Base-by-base conservation (phyloP, 2,329 filamentous ascomycete species). In the Ophiostoma himal-ulmi region DNA sequence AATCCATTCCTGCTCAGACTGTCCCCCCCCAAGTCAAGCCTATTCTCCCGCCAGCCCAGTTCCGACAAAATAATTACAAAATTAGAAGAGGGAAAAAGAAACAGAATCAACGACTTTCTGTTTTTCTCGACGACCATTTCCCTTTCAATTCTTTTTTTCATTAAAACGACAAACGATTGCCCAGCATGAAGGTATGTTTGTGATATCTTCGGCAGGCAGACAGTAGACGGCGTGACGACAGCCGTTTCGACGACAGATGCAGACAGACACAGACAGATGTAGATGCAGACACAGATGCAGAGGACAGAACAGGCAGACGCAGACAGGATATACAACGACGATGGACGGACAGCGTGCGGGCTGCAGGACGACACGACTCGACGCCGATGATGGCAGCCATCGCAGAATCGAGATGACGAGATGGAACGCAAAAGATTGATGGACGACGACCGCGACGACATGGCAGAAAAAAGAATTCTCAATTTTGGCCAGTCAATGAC, bases 141-240 rank as follows among this genome's bases (percentile, higher is more conserved):
- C 34, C 60, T 64, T 37, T 64, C 22, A 57, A 67, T 69, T 70
- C n/a, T 71, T 68, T 73, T 70, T 71, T 36, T 69, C 62, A 57
- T 52, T 41, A n/a, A 66, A 67, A 41, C 54, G 17, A 52, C 30
- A 68, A 65, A 67, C 64, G 36, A 68, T 69, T 60, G 68, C 71
- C 70, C 72, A 74, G 57, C 69, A 74, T 74, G 73, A 74, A 74
- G 73, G 73, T 74, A 69, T 37, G 73, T 73, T 71, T 48, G 22
- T 52, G 41, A 34, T 54, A 62, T 60, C 68, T 30, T 57, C 52
- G 48, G 20, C 14, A 65, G n/a, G n/a, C 57, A 30, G 57, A 68
- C 69, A 30, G 44, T 41, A 36, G 30, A 48, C 44, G 17, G 44
- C 44, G 44, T 20, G 44, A 48, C 44, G 17, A 30, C 30, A 30